A percentile compares a stretch with the other conserved stretches of the same genome.
These are phyloP conservation scores for Aspergillus coremiiformis DNA, from an alignment of 495 filamentous ascomycete genomes.

Conservation along the genomic window DNA sequence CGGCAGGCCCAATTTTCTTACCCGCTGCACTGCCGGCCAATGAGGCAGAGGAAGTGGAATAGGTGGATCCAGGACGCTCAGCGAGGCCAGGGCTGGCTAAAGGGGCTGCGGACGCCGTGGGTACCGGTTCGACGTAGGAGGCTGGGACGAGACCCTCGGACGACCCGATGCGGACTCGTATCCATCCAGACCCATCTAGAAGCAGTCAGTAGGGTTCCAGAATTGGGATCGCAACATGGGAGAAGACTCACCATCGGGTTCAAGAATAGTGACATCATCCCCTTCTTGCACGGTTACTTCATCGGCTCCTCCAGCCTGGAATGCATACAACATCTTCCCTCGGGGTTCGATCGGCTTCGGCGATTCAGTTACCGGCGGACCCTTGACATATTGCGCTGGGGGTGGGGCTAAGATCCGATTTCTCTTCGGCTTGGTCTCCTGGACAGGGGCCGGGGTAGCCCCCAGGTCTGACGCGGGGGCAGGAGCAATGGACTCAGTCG, in stretches of 20 bases:
- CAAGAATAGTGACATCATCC: conserved; percentile 66
- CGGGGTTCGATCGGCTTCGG: conserved; percentile 49
- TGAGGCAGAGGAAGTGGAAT: conserved; percentile 75
- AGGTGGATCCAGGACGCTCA: conserved; percentile 56
- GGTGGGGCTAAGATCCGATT: conserved; percentile 80
- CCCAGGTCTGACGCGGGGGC: conserved; percentile 26
- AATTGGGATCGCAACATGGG: background rate
- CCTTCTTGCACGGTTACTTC: conserved; percentile 77
- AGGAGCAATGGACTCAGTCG: conserved; percentile 21
- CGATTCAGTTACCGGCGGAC: conserved; percentile 42
- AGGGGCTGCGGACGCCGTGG: conserved; percentile 38
- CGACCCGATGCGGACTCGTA: conserved; percentile 60
- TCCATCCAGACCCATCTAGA: conserved; percentile 85
- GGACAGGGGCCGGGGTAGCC: conserved; percentile 20
- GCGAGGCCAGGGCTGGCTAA: conserved; percentile 27
- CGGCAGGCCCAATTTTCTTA: conserved; percentile 89
- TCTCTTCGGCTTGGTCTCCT: conserved; percentile 44
- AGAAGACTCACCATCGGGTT: conserved; percentile 70
- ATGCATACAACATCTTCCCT: conserved; percentile 85
- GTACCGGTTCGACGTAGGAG: conserved; percentile 61
- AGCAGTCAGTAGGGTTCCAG: conserved; percentile 4
- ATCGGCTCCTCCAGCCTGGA: conserved; percentile 68
- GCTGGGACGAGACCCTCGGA: conserved; percentile 81
- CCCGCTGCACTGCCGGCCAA: conserved; percentile 43
- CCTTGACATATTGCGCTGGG: conserved; percentile 66